Percentiles rank a stretch among this genome's conserved stretches.
Evolutionary conservation across 805 yeast species (phyloP).

Genomic region (Metschnikowia henanensis): DNA sequence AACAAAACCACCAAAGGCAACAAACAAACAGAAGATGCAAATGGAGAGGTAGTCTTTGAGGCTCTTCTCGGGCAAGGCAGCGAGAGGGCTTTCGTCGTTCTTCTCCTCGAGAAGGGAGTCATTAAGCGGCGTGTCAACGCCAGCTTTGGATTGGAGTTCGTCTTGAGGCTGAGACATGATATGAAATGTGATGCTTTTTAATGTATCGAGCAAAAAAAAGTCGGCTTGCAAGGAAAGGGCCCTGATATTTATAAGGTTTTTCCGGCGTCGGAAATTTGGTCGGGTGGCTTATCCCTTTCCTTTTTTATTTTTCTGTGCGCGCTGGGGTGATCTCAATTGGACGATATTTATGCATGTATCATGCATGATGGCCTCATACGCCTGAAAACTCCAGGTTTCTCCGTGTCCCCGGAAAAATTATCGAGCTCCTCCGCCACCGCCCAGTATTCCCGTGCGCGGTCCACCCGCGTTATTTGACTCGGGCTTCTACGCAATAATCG

Average conservation of each 20-base stretch:
- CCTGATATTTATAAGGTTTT: slow-evolving; percentile 12
- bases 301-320: slow-evolving; percentile 4
- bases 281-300: neutral
- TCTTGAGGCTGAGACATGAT: slow-evolving; percentile 24
- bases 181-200: neutral
- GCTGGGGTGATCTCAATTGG: slow-evolving; percentile 14
- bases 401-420: slow-evolving; percentile 21
- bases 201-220: slow-evolving; percentile 4
- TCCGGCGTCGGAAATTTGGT: slow-evolving; percentile 4
- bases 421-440: slow-evolving; percentile 11
- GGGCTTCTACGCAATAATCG: slow-evolving; percentile 3
- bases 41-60: slow-evolving; percentile 42
- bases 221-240: neutral
- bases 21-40: slow-evolving; percentile 47
- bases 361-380: slow-evolving; percentile 7
- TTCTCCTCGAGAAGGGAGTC: slow-evolving; percentile 26
- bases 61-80: slow-evolving; percentile 31
- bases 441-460: slow-evolving; percentile 3
- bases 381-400: slow-evolving; percentile 22
- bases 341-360: slow-evolving; percentile 9
- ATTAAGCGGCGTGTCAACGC: slow-evolving; percentile 34
- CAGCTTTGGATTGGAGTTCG: slow-evolving; percentile 23
- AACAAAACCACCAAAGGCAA: slow-evolving; percentile 77
- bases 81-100: slow-evolving; percentile 11
- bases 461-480: slow-evolving; percentile 1